Percentiles rank a stretch among this genome's conserved stretches.
Conservation (phyloP, 1,139 yeast species). For the Candida tropicalis region DNA sequence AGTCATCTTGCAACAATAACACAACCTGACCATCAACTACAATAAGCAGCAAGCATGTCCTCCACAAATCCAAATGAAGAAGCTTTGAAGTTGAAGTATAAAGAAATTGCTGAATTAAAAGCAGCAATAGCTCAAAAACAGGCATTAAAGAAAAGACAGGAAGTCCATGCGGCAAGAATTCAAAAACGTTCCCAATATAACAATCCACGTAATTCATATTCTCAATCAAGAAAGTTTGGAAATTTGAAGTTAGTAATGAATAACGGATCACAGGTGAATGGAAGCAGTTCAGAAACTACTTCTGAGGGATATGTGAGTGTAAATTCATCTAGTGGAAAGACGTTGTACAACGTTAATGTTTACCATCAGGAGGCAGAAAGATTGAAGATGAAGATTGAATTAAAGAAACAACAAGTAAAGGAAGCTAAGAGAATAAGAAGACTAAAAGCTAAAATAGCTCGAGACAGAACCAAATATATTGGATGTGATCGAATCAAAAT, state of each 20-base stretch:
- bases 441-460: constrained; percentile 22
- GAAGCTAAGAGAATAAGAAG: constrained; percentile 16
- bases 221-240: constrained; percentile 2
- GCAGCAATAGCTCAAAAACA: constrained; percentile 28
- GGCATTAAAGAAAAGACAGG: constrained; percentile 11
- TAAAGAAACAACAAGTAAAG: constrained; percentile 20
- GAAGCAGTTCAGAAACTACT: neutral
- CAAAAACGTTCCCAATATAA: constrained; percentile 5
- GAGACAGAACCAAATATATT: constrained; percentile 31
- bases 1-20: neutral
- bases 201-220: constrained; percentile 2
- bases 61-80: constrained; percentile 19
- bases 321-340: constrained; percentile 36
- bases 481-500: constrained; percentile 41
- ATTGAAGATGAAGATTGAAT: constrained; percentile 5
- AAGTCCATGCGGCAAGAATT: constrained; percentile 8
- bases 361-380: constrained; percentile 34
- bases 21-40: neutral
- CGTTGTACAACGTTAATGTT: constrained; percentile 36
- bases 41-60: constrained; percentile 12
- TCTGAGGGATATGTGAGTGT: constrained; percentile 14
- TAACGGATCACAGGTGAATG: neutral
- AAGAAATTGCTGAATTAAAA: constrained; percentile 37
- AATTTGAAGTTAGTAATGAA: constrained; percentile 12
- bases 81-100: constrained; percentile 30